phyloP scores from a whole-genome alignment of 1,284 basidiomycete species.

The Microbotryomycetes sp. region DNA sequence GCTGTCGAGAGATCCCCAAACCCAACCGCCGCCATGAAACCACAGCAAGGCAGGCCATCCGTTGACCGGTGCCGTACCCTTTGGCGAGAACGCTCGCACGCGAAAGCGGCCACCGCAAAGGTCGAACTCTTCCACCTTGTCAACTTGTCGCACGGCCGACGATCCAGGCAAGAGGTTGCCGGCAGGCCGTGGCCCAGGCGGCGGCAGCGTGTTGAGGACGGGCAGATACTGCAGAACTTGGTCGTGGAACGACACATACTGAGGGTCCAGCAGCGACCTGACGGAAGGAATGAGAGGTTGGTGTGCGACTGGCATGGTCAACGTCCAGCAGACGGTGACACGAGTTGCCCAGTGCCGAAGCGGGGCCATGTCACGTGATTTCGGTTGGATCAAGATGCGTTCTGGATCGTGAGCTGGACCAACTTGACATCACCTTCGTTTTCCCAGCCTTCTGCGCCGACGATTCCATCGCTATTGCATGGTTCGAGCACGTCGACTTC shows the following conservation, averaged over 20 bases:
- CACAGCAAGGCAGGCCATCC: conserved; percentile 2
- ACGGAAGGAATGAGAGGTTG: not conserved
- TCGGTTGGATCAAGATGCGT: not conserved
- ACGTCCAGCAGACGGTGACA: too few species aligned
- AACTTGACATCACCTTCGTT: conserved; percentile 24
- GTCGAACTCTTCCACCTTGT: not conserved
- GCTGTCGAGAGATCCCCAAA: conserved; percentile 54
- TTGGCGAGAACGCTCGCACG: not conserved
- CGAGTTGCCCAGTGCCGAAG: too few species aligned
- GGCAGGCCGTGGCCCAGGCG: not conserved
- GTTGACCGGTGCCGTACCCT: not conserved
- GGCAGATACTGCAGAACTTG: not conserved
- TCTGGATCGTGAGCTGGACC: conserved; percentile 3
- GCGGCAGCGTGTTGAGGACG: not conserved
- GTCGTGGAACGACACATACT: not conserved
- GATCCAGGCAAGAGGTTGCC: not conserved
- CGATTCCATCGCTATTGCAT: conserved; percentile 11
- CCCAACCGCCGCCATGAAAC: conserved; percentile 50
- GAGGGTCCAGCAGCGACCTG: not conserved
- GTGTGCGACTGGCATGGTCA: not conserved
- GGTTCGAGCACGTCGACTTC: conserved; percentile 1
- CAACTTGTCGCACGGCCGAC: not conserved
- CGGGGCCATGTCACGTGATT: too few species aligned
- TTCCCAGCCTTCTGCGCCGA: conserved; percentile 28
- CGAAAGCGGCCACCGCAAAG: not conserved